Evolutionary conservation across 78 protist species (phyloP), one percentile per base, ranked within the genome.

Genomic region (Dictyostelium citrinum): DNA sequence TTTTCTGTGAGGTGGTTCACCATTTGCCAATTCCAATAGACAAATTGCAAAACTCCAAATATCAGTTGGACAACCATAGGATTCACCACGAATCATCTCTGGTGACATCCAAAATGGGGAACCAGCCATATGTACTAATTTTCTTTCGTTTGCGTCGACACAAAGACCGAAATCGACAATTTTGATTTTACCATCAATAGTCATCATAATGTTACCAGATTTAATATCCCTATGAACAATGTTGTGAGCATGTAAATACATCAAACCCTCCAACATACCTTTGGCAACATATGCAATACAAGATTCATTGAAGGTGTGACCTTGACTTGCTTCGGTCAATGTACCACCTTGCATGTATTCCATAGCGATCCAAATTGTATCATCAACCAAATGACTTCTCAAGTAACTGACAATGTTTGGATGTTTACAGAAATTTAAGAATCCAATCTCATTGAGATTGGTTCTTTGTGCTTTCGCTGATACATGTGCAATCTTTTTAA

Each of bases 61-160:
- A 68, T 93, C 96, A 6, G 90, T 75, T 20, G 80, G 80, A 76
- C 90, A 79, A 22, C 93, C 46, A n/a, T 93, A 90, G 3, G 83
- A 83, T 16, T 85, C 84, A 37, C 96, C 93, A 67, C 84, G 82
- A 60, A 93, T 93, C 96, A 93, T 93, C 46, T 93, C 96, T 39
- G 96, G 96, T 1, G 96, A 84, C 96, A 93, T 93, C 96, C 96
- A 93, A 74, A 93, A 93, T n/a, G 96, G 96, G 6, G 96, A 93
- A 27, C 96, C 96, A 7, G 91, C 96, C 96, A 93, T 93, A 60
- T 93, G 96, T 11, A 81, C 76, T 12, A 93, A 37, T 43, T 79
- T 90, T 58, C 90, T 58, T 27, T 93, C 86, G 17, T 71, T 88
- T 22, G 85, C 27, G 39, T 83, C 91, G 16, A 86, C 85, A 70